Base-by-base conservation (phyloP, 768 basidiomycete species). In the Lactarius sp. region DNA sequence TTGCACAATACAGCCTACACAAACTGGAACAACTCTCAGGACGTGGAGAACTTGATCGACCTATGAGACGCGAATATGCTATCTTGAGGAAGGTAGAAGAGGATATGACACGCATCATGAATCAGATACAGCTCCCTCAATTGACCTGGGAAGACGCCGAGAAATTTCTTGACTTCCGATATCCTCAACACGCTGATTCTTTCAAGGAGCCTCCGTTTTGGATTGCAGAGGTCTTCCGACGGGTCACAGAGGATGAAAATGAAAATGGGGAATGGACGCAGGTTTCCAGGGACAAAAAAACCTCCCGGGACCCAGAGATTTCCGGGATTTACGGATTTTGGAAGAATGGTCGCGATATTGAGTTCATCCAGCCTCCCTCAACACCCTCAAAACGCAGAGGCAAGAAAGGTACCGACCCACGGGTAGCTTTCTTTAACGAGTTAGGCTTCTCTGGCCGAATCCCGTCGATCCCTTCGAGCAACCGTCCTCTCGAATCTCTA, bases 1-100 rank as follows among this genome's bases (percentile, higher is more conserved):
- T 89, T n/a, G 74, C 80, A 1, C 56, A 85, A 55, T 89, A 78
- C 71, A 83, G 81, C 4, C 78, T 92, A 16, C 82, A 87, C 63
- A 80, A 76, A 1, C 70, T 87, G 16, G 87, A 90, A 68, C 70
- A 66, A 69, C 72, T 74, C 39, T 77, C 76, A 0, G 75, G 77
- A 2, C 70, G 74, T 39, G 79, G 80, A 0, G 75, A 77, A 0
- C 75, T 85, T 18, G 71, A 77, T 57, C 70, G 72, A 4, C 69
- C 75, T 0, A 75, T 75, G 39, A 67, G 66, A 4, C 52, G 70
- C 3, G 74, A 80, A 44, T 77, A 73, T 59, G 67, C 70, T 3
- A 72, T 72, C 0, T 73, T 86, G 54, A 84, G 82, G 71, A 39
- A 60, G 0, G 71, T 80, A 4, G 78, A 86, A 67, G 72, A 75